Evolutionary conservation across 2,329 filamentous ascomycete genomes (phyloP), one percentile per base, ranked within the genome.

Genomic region (Botrytis squamosa): DNA sequence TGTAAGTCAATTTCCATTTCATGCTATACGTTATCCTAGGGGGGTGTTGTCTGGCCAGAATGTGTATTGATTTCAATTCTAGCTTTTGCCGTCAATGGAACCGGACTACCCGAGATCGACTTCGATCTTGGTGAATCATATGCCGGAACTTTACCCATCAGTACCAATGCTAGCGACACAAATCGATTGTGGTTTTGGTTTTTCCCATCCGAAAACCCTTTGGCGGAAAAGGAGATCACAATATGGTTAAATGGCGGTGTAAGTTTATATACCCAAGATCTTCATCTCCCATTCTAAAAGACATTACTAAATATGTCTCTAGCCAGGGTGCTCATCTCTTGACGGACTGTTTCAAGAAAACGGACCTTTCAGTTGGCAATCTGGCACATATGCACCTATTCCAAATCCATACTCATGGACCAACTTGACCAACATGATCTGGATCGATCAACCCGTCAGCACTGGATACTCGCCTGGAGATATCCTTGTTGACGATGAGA

Each of bases 191-290:
- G 84, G 81, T 88, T 88, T 79, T 88, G 86, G 86, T 88, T 86
- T 80, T 87, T 87, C 75, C 86, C 86, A 5, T 85, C 85, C 0
- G 79, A 78, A n/a, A 87, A 87, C 75, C 82, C 83, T 22, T 79
- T 82, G 69, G 85, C 85, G 0, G 75, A 77, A 1, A 83, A 88
- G 40, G 86, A 88, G 76, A 84, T 88, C 60, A 84, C 83, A 0
- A 79, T 98, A 75, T 98, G 95, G 91, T 88, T 98, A 80, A 98
- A 98, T 81, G 95, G 95, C 78, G 95, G 95, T 57, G 70, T 72
- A 72, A 57, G 70, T 49, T 57, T 79, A 95, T 38, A 33, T 33
- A 66, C 59, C 6, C 12, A 38, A 66, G 44, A n/a, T 16, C 12
- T 49, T 42, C 49, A 12, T 29, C 22, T n/a, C 42, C 5, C 38